Evolutionary conservation across 805 yeast species (phyloP), one percentile per base, ranked within the genome.

Genomic region (Saccharomycopsis vini): DNA sequence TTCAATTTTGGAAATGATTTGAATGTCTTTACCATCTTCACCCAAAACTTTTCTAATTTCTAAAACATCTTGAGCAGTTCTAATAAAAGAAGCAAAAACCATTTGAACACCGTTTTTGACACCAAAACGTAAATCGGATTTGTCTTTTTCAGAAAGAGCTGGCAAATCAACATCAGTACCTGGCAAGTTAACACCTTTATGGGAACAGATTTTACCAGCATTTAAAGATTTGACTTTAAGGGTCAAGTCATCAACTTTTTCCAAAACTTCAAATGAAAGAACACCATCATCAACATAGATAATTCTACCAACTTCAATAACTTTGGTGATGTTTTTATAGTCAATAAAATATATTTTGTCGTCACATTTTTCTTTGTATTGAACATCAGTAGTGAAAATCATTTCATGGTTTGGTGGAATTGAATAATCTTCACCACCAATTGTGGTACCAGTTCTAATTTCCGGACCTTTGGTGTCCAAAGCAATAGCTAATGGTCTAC

Each of bases 391-490:
- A 64, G 97, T 71, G 75, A 92, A 84, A 62, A 72, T 78, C 95
- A 92, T 84, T 67, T 82, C 90, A 67, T 87, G 95, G 69, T 78
- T 79, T 50, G 92, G 75, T 36, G 75, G 67, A 60, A 92, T 83
- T 60, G 95, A 82, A 69, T 68, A 87, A 63, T 92, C 98, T 50
- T 68, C 66, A 48, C 77, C 84, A 59, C 75, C 85, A 52, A 68
- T 64, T 57, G 98, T 92, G 66, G 88, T 79, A 68, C 98, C 98
- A 47, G 98, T 90, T 79, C 98, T 86, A 72, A 92, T 92, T 73
- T 92, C 98, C 52, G 98, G 98, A 57, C 98, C 98, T 78, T 92
- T 92, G 67, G 97, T 92, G 68, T 92, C 98, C 59, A 92, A 79
- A 54, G 98, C 98, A 68, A 92, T 89, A 51, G 96, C 97, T 60